A percentile compares a stretch with the other conserved stretches of the same genome.
Evolutionary conservation across 768 basidiomycete genomes (phyloP).

Genomic region (Sutorius australiensis): DNA sequence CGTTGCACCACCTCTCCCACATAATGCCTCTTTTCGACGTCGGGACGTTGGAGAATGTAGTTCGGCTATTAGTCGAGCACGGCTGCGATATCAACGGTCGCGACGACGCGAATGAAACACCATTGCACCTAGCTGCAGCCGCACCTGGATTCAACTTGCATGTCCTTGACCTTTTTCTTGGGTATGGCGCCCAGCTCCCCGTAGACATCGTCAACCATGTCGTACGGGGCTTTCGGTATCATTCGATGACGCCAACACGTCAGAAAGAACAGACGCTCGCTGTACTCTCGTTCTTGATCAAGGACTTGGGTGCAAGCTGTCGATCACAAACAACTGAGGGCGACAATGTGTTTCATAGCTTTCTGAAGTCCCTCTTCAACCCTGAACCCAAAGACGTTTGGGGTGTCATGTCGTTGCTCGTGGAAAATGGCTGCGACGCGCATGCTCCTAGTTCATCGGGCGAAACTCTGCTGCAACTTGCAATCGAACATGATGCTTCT

Average conservation of each 20-base stretch:
- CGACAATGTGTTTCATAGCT: not conserved
- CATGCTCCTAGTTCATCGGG: not conserved
- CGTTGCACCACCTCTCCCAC: not conserved
- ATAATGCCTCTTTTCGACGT: accelerated
- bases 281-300: not conserved
- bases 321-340: not conserved
- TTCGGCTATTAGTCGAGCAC: not conserved
- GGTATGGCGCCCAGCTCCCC: not conserved
- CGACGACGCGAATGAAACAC: not conserved
- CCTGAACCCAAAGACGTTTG: not conserved
- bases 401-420: not conserved
- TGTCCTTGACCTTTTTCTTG: not conserved
- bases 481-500: not conserved
- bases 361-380: not conserved
- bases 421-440: not conserved
- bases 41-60: not conserved
- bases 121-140: not conserved
- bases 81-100: not conserved
- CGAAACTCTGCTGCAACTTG: not conserved
- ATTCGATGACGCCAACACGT: not conserved
- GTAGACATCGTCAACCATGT: not conserved
- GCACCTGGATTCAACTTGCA: not conserved
- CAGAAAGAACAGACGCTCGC: too few species aligned
- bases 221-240: not conserved
- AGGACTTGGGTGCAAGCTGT: not conserved